Conservation (phyloP, 805 yeast genomes). For the Allodekkera sacchari region DNA sequence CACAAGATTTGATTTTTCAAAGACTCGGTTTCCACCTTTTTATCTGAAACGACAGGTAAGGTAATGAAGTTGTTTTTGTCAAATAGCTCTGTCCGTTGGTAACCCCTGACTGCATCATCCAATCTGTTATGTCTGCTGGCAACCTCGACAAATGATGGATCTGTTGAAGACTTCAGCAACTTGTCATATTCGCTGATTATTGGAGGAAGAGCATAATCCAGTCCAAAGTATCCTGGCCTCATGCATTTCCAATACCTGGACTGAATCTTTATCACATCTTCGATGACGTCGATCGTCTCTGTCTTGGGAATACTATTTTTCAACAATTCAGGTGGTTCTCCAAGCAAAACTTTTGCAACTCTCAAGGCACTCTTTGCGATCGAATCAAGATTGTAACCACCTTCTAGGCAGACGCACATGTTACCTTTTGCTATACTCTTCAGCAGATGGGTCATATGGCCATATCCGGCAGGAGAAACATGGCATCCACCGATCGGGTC, state of each 20-base stretch:
- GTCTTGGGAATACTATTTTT: constrained; percentile 57
- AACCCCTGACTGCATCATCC: constrained; percentile 67
- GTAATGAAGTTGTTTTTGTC: constrained; percentile 49
- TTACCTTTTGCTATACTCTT: constrained; percentile 85
- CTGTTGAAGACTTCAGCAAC: constrained; percentile 32
- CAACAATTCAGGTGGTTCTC: constrained; percentile 88
- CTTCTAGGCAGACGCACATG: constrained; percentile 84
- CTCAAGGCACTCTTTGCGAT: constrained; percentile 87
- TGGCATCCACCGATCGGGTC: constrained; percentile 96
- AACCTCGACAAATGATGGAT: constrained; percentile 27
- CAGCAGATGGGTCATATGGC: constrained; percentile 89
- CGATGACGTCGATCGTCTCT: constrained; percentile 73
- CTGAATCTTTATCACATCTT: constrained; percentile 72
- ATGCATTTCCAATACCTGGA: constrained; percentile 83
- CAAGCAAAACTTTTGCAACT: constrained; percentile 83
- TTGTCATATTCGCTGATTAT: constrained; percentile 25
- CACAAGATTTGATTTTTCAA: constrained; percentile 61
- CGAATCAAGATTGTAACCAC: constrained; percentile 91
- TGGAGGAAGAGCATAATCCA: constrained; percentile 22
- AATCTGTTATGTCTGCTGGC: constrained; percentile 40
- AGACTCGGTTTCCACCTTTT: constrained; percentile 36
- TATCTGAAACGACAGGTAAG: constrained; percentile 51
- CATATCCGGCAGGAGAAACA: constrained; percentile 92
- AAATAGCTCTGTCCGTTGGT: constrained; percentile 54
- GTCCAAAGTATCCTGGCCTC: constrained; percentile 50